Percentiles rank a stretch among this genome's conserved stretches.
Evolutionary conservation across 2,329 filamentous ascomycete species (phyloP).

Genomic region (Ustilaginoidea virens): DNA sequence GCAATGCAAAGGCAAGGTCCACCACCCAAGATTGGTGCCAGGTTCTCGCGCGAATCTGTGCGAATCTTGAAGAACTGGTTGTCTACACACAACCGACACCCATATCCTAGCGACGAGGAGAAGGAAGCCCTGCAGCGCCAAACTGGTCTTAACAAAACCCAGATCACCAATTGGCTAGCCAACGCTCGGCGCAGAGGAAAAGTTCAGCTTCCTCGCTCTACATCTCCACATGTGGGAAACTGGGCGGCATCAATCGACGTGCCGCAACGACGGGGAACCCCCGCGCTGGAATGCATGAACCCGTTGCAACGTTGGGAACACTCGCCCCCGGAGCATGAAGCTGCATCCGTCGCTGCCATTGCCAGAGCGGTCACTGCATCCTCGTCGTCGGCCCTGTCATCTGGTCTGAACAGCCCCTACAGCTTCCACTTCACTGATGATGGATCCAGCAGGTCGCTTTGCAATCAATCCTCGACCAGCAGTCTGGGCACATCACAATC

Average conservation of each 20-base stretch:
- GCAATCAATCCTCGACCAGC: slow-evolving; percentile 43
- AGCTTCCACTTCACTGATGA: slow-evolving; percentile 45
- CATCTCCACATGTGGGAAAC: slow-evolving; percentile 50
- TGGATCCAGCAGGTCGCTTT: slow-evolving; percentile 40
- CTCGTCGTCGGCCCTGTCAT: slow-evolving; percentile 33
- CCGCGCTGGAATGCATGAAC: slow-evolving; percentile 37
- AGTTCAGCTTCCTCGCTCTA: slow-evolving; percentile 49
- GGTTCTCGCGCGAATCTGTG: slow-evolving; percentile 68
- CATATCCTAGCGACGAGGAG: slow-evolving; percentile 78
- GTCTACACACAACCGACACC: slow-evolving; percentile 61
- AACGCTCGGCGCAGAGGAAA: slow-evolving; percentile 78
- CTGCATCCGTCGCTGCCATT: slow-evolving; percentile 42
- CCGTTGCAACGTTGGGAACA: slow-evolving; percentile 43
- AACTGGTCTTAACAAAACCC: slow-evolving; percentile 67
- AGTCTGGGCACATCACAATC: slow-evolving; percentile 47
- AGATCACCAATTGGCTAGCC: slow-evolving; percentile 86
- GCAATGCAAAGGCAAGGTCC: slow-evolving; percentile 12
- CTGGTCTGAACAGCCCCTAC: slow-evolving; percentile 40
- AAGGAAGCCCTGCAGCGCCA: slow-evolving; percentile 64
- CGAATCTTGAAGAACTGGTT: slow-evolving; percentile 77
- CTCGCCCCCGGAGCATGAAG: slow-evolving; percentile 45
- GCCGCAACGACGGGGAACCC: slow-evolving; percentile 42
- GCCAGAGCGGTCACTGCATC: slow-evolving; percentile 40
- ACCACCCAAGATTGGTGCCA: slow-evolving; percentile 50
- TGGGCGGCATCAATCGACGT: slow-evolving; percentile 58